Evolutionary conservation across 441 rosid species (phyloP), one percentile per base, ranked within the genome.

Genomic region (Pelargonium fulgidum): DNA sequence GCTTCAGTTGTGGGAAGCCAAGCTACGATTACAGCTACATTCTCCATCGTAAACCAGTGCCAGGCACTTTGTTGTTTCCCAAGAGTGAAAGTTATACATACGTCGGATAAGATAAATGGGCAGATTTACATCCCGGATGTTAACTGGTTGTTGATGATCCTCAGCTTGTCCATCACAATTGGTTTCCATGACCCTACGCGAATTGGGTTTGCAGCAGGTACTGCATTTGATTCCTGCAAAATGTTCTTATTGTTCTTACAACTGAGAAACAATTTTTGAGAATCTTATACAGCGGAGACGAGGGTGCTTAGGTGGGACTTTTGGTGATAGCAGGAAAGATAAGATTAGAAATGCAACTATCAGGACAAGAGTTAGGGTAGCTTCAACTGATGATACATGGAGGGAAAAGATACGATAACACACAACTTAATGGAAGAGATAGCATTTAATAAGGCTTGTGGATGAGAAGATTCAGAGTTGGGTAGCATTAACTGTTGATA

Each of bases 41-140:
- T 89, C 80, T 89, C 94, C 63, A 89, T 85, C 69, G 83, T 89
- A 69, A 89, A 83, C 59, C 91, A 89, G 78, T 84, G 91, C 81
- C 78, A 78, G 12, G 84, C 90, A 7, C 87, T 86, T 61, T 71
- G 81, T 68, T 89, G 91, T 76, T 86, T 89, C 72, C 94, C 90
- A 2, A 74, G 84, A 70, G 87, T 84, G 2, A 82, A 85, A 74
- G 86, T 89, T 26, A 64, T 85, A 24, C 90, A 86, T 65, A 89
- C 90, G 11, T 89, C 91, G 0, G 79, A 83, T 54, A 78, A 77
- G 75, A 79, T 78, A 68, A 85, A 73, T 6, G 94, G 94, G 12
- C 89, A 85, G 76, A 83, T 86, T 68, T 86, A 88, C 66, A 83
- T 88, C 65, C 87, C 89, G 0, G 87, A 86, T 66, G 76, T 80